A percentile compares a stretch with the other conserved stretches of the same genome.
These are phyloP conservation scores for Colletotrichum euphorbiae DNA, from an alignment of 2,329 filamentous ascomycete species.

Conservation along the genomic window DNA sequence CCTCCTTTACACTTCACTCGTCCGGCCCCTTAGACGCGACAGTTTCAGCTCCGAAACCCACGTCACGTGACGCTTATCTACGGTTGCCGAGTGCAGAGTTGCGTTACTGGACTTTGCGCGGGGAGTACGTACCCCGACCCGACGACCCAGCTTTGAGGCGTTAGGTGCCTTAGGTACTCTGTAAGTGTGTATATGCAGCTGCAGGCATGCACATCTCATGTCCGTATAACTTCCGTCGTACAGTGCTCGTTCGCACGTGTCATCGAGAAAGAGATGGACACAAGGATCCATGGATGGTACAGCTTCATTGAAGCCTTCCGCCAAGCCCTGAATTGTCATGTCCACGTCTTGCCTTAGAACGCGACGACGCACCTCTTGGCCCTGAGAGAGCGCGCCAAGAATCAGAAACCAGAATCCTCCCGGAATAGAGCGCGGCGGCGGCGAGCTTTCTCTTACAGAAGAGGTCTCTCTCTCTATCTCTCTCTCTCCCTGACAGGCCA, in stretches of 20 bases:
- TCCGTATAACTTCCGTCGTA: slow-evolving; percentile 27
- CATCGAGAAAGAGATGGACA: slow-evolving; percentile 2
- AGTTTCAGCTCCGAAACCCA: slow-evolving; percentile 39
- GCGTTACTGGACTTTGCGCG: no score
- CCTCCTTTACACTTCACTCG: slow-evolving; percentile 21
- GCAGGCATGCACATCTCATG: slow-evolving; percentile 15
- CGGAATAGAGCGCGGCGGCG: slow-evolving; percentile 35
- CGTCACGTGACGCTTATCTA: slow-evolving; percentile 28
- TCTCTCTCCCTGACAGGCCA: not conserved
- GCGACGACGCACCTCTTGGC: slow-evolving; percentile 12
- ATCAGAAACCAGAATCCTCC: slow-evolving; percentile 28
- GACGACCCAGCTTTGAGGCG: no score
- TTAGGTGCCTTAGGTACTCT: no score
- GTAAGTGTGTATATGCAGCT: not conserved
- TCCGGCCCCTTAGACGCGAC: slow-evolving; percentile 35
- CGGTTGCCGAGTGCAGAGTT: not conserved
- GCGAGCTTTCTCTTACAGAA: not conserved
- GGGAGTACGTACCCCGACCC: no score
- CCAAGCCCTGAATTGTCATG: slow-evolving; percentile 38
- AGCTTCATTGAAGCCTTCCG: slow-evolving; percentile 14
- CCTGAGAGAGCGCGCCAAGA: not conserved
- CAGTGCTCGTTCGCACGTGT: slow-evolving; percentile 26
- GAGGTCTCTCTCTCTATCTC: no score
- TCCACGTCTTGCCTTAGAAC: slow-evolving; percentile 34
- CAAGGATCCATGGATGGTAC: not conserved